phyloP scores from a whole-genome alignment of 179 eudicot species.

The Nepenthes alata region DNA sequence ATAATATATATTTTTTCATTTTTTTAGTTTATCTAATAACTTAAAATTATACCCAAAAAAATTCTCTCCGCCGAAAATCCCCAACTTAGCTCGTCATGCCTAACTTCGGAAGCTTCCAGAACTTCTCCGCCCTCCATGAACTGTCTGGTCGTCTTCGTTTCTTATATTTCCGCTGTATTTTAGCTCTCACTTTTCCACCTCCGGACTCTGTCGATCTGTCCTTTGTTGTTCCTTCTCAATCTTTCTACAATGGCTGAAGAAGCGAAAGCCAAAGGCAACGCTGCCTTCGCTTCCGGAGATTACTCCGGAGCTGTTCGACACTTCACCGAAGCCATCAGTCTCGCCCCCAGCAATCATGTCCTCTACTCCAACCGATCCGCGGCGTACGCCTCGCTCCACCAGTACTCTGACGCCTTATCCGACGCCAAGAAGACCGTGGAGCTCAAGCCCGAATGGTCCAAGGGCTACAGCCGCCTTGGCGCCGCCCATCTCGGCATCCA shows the following conservation, averaged over 20 bases:
- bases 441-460: constrained; percentile 78
- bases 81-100: too few species aligned
- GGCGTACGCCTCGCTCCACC: constrained; percentile 53
- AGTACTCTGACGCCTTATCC: constrained; percentile 49
- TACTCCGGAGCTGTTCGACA: constrained; percentile 53
- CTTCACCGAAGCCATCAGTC: constrained; percentile 63
- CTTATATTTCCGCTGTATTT: too few species aligned
- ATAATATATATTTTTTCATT: too few species aligned
- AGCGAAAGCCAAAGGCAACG: constrained; percentile 89
- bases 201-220: not conserved
- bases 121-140: too few species aligned
- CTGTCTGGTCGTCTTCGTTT: too few species aligned
- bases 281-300: constrained; percentile 69
- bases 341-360: constrained; percentile 69
- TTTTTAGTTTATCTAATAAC: too few species aligned
- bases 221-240: not conserved
- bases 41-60: too few species aligned
- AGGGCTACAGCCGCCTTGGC: constrained; percentile 77
- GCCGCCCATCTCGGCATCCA: constrained; percentile 57
- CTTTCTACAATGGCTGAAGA: constrained; percentile 53
- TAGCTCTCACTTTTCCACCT: not conserved
- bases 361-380: constrained; percentile 88
- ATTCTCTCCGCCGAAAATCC: too few species aligned
- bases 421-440: constrained; percentile 77
- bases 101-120: too few species aligned